phyloP scores from a whole-genome alignment of 352 stramenopile genomes.

The Globisporangium polare region DNA sequence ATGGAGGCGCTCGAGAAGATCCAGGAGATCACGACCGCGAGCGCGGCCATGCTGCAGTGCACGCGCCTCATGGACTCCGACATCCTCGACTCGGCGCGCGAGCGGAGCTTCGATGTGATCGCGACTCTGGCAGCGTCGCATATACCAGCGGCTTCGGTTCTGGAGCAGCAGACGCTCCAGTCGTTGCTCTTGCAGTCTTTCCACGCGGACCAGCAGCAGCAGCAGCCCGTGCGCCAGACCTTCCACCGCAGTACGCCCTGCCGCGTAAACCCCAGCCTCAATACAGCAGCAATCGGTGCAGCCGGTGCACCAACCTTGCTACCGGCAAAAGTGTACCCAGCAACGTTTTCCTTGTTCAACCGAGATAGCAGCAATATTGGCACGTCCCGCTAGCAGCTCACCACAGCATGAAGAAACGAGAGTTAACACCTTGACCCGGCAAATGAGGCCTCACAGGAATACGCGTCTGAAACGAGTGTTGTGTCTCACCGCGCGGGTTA shows the following conservation, averaged over 20 bases:
- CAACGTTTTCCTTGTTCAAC: too few species aligned
- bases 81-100: conserved; percentile 51
- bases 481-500: too few species aligned
- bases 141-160: conserved; percentile 24
- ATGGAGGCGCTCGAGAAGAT: conserved; percentile 20
- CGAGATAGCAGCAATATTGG: too few species aligned
- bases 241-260: neutral
- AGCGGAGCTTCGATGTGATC: conserved; percentile 51
- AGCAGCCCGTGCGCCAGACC: conserved; percentile 20
- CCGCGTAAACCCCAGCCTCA: neutral
- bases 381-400: too few species aligned
- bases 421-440: too few species aligned
- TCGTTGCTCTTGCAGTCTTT: conserved; percentile 51
- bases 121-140: conserved; percentile 35
- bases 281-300: neutral
- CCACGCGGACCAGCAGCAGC: conserved; percentile 42
- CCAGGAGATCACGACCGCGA: conserved; percentile 33
- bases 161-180: conserved; percentile 36
- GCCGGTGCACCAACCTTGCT: neutral
- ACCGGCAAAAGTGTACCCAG: too few species aligned
- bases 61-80: conserved; percentile 36
- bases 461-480: too few species aligned
- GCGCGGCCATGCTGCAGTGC: conserved; percentile 7
- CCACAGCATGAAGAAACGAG: too few species aligned
- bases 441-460: too few species aligned